These are phyloP conservation scores for Plantago rigida DNA, from an alignment of 305 asterid genomes.

Conservation along the genomic window DNA sequence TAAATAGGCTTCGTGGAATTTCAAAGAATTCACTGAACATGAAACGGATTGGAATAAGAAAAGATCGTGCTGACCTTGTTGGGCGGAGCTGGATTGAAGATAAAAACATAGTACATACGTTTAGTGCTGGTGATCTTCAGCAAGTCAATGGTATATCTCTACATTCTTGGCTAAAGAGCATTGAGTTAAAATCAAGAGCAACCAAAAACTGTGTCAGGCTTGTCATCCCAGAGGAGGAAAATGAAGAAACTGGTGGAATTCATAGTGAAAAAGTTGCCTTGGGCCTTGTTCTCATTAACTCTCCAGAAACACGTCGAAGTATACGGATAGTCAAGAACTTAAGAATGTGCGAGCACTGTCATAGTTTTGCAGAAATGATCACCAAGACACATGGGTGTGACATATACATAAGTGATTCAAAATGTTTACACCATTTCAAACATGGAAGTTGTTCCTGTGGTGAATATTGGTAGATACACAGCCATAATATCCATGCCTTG, in stretches of 20 bases:
- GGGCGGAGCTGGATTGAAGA: constrained; percentile 59
- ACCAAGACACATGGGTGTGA: constrained; percentile 39
- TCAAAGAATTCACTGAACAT: constrained; percentile 33
- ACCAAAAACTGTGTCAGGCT: constrained; percentile 28
- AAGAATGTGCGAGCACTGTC: constrained; percentile 69
- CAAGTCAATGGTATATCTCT: constrained; percentile 29
- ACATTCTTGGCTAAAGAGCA: constrained; percentile 39
- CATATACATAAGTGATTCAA: constrained; percentile 48
- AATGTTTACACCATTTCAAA: constrained; percentile 69
- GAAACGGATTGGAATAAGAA: constrained; percentile 33
- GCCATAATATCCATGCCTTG: not conserved
- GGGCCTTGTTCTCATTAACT: constrained; percentile 44
- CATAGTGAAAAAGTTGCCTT: constrained; percentile 71
- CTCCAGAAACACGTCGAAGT: constrained; percentile 27
- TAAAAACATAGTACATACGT: constrained; percentile 38
- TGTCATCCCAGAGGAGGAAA: constrained; percentile 51
- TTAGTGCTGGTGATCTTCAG: constrained; percentile 37
- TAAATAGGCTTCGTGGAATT: constrained; percentile 39
- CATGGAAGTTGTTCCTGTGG: constrained; percentile 72
- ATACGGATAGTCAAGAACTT: constrained; percentile 55
- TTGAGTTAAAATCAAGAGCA: constrained; percentile 31
- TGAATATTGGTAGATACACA: constrained; percentile 53
- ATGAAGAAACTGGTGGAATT: constrained; percentile 35
- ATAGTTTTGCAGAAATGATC: constrained; percentile 47
- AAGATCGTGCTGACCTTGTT: constrained; percentile 27